Evolutionary conservation across 2,329 filamentous ascomycete species (phyloP), one percentile per base, ranked within the genome.

Genomic region (Periglandula ipomoeae): DNA sequence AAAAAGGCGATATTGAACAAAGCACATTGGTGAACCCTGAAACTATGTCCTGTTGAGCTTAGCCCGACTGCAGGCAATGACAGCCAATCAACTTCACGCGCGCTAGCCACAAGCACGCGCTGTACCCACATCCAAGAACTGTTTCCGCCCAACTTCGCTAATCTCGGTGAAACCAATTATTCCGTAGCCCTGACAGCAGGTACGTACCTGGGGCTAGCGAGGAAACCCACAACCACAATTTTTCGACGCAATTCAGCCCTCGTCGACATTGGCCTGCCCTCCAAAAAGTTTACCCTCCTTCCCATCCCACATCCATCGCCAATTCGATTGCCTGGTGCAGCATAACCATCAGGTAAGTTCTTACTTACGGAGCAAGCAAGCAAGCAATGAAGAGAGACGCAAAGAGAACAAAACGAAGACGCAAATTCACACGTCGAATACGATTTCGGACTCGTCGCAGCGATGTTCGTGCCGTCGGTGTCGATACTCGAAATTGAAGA

Each of bases 251-350:
- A 59, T 61, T 61, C 55, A 59, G 58, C 62, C 61, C 60, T 61
- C 60, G 58, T 55, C 55, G 48, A 57, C 56, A 30, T n/a, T 53
- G 53, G 56, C 56, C 52, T 55, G 39, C 54, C 27, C 53, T 10
- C 4, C 10, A 58, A 64, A 66, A 68, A 65, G 62, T 66, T 27
- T 13, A 17, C 15, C 39, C 13, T 67, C 63, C 59, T 55, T 62
- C 56, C 41, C 56, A 20, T 65, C 60, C 58, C 60, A 66, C 61
- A 65, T 60, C 60, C 62, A 64, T 48, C 50, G 40, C 58, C 67
- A 66, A 69, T 60, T 62, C 67, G 70, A 73, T 72, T 72, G 68
- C 67, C 69, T 71, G 70, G 69, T 73, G 70, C 66, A 61, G 61
- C 61, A 59, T 55, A 65, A 63, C 68, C 70, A 73, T 70, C 71